A percentile compares a stretch with the other conserved stretches of the same genome.
Evolutionary conservation across 1,284 basidiomycete genomes (phyloP).

Genomic region (Mycosarcoma maydis): DNA sequence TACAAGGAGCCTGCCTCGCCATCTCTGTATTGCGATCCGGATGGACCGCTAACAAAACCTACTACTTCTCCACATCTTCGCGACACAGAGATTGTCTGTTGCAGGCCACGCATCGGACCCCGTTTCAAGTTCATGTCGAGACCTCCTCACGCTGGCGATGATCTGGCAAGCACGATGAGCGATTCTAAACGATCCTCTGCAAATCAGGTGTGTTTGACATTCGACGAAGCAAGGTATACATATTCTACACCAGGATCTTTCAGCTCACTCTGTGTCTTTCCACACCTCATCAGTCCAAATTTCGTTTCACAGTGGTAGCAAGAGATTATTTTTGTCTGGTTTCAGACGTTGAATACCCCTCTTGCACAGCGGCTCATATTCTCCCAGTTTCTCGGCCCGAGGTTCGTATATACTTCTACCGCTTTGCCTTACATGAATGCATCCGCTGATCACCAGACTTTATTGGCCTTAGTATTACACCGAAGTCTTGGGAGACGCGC

Average conservation of each 20-base stretch:
- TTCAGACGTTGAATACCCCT: background rate
- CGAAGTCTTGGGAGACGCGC: background rate
- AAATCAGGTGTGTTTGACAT: background rate
- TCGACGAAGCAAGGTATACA: background rate
- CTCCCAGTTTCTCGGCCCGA: slow-evolving; percentile 1
- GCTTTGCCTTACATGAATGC: background rate
- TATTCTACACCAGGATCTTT: background rate
- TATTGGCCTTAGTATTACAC: background rate
- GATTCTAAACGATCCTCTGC: background rate
- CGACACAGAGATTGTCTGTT: background rate
- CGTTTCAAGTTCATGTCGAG: background rate
- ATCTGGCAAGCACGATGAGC: slow-evolving; percentile 1
- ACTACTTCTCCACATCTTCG: background rate
- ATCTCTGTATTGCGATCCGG: background rate
- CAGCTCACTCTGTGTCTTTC: background rate
- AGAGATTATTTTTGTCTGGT: background rate
- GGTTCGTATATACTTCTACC: background rate
- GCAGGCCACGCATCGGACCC: background rate
- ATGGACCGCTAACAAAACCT: background rate
- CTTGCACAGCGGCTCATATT: background rate
- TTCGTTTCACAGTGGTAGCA: background rate
- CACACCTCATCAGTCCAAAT: background rate
- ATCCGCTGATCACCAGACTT: background rate
- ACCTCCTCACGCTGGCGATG: background rate
- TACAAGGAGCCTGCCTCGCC: background rate